phyloP scores from a whole-genome alignment of 2,329 filamentous ascomycete genomes.

The Talaromyces verruculosus region DNA sequence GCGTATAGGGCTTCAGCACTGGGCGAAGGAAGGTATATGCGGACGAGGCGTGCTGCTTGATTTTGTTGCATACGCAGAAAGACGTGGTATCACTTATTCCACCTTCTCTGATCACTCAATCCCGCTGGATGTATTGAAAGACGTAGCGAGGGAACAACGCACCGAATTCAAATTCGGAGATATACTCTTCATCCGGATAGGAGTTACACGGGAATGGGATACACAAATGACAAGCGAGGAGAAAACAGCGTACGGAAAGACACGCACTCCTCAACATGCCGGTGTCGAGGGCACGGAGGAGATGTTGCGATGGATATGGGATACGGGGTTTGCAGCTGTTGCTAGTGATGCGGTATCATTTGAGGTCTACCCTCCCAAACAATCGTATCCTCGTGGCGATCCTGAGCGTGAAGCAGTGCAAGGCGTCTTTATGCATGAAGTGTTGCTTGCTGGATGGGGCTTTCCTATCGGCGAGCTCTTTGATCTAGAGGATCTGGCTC shows the following conservation, averaged over 20 bases:
- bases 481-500: constrained; percentile 46
- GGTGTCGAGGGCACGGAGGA: constrained; percentile 54
- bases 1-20: constrained; percentile 35
- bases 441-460: constrained; percentile 54
- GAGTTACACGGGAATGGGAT: constrained; percentile 44
- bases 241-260: constrained; percentile 33
- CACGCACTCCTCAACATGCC: constrained; percentile 45
- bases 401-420: constrained; percentile 4
- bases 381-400: not conserved
- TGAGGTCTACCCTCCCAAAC: constrained; percentile 43
- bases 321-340: constrained; percentile 57
- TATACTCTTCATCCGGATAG: constrained; percentile 53
- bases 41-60: constrained; percentile 56
- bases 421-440: constrained; percentile 48
- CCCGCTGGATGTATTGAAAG: constrained; percentile 35
- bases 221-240: constrained; percentile 37
- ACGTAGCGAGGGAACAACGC: constrained; percentile 44
- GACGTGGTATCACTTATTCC: constrained; percentile 41
- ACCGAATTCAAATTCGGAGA: constrained; percentile 53
- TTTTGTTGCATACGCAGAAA: constrained; percentile 49
- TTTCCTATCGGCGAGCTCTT: constrained; percentile 52
- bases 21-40: constrained; percentile 23
- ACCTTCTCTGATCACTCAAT: constrained; percentile 46
- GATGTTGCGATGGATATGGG: constrained; percentile 59
- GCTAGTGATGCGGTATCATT: constrained; percentile 59